Conservation (phyloP, 1,284 basidiomycete genomes). For the Exobasidium rhododendri region DNA sequence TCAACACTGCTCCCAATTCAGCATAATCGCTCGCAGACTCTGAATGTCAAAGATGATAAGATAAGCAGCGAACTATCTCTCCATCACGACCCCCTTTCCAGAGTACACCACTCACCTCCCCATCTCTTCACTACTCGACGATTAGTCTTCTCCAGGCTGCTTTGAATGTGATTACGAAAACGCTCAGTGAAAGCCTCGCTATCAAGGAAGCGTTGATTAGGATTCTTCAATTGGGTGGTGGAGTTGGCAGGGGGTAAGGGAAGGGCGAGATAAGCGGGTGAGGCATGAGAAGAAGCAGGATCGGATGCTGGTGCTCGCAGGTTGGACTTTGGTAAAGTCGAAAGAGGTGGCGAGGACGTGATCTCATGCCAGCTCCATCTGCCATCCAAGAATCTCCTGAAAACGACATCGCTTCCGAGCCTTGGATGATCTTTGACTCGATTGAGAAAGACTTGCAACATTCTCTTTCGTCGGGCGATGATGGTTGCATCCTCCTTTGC, state of each 20-base stretch:
- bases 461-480: constrained; percentile 85
- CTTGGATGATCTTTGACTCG: constrained; percentile 85
- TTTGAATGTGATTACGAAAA: constrained; percentile 84
- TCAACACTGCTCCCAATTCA: constrained; percentile 90
- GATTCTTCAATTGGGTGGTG: constrained; percentile 28
- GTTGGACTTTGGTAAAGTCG: constrained; percentile 86
- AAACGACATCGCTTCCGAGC: constrained; percentile 86
- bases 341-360: constrained; percentile 67
- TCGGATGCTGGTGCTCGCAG: constrained; percentile 91
- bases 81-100: constrained; percentile 55
- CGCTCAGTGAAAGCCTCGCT: constrained; percentile 95
- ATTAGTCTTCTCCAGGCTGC: constrained; percentile 93
- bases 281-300: constrained; percentile 74
- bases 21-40: constrained; percentile 86
- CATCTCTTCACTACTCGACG: constrained; percentile 86
- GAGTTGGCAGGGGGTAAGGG: constrained; percentile 70
- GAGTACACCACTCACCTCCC: constrained; percentile 61
- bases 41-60: constrained; percentile 38
- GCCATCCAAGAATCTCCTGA: constrained; percentile 90
- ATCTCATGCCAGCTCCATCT: constrained; percentile 77
- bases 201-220: constrained; percentile 73
- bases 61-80: constrained; percentile 1
- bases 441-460: constrained; percentile 92
- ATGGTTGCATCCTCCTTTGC: constrained; percentile 93
- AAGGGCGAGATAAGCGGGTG: constrained; percentile 74